Evolutionary conservation across 257 asterid genomes (phyloP).

Genomic region (Avicennia marina): DNA sequence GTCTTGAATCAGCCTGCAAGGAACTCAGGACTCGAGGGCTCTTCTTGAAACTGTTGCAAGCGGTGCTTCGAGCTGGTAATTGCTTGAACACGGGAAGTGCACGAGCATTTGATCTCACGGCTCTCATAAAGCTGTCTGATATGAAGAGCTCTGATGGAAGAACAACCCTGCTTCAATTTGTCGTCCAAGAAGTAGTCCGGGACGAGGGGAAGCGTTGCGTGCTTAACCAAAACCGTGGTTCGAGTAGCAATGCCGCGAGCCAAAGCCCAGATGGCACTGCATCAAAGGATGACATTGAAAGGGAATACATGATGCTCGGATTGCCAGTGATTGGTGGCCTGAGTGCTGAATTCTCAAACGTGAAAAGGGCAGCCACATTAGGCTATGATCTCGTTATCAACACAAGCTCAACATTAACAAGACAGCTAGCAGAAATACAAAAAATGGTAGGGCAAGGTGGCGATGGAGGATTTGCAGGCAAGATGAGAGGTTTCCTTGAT

Average conservation of each 20-base stretch:
- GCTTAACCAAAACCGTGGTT: conserved; percentile 33
- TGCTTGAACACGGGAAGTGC: conserved; percentile 80
- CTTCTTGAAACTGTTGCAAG: conserved; percentile 78
- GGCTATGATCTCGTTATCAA: conserved; percentile 42
- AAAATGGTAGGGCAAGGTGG: conserved; percentile 30
- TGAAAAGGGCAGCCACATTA: conserved; percentile 55
- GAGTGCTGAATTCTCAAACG: conserved; percentile 60
- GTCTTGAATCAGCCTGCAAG: conserved; percentile 64
- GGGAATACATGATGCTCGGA: conserved; percentile 76
- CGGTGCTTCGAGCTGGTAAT: conserved; percentile 79
- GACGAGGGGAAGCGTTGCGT: conserved; percentile 87
- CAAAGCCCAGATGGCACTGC: conserved; percentile 11
- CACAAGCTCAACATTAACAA: conserved; percentile 32
- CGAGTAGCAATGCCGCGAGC: conserved; percentile 25
- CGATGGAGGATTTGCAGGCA: conserved; percentile 44
- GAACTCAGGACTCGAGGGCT: conserved; percentile 74
- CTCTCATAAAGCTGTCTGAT: conserved; percentile 68
- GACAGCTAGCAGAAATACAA: conserved; percentile 38
- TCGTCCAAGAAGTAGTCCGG: conserved; percentile 80
- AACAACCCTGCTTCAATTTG: conserved; percentile 76
- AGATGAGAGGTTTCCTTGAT: conserved; percentile 52
- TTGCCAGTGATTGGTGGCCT: conserved; percentile 75
- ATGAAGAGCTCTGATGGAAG: conserved; percentile 83
- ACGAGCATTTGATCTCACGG: conserved; percentile 71
- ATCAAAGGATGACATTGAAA: conserved; percentile 54